These are phyloP conservation scores for Coemansia sp. DNA, from an alignment of 192 early-diverging fungal species.

Conservation along the genomic window DNA sequence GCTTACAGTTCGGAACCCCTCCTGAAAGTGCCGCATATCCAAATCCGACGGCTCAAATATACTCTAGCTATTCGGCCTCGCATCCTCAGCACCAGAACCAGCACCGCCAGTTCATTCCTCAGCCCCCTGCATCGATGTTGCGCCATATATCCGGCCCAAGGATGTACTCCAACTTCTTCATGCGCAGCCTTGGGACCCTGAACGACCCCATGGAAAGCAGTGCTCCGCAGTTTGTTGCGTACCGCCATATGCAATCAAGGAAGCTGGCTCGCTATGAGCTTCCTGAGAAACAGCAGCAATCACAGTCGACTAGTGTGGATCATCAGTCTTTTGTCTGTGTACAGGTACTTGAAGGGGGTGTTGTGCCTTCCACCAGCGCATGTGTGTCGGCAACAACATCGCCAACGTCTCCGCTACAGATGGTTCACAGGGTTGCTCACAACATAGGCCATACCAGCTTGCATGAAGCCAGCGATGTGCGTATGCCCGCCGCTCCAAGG, in stretches of 20 bases:
- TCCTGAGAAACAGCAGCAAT: slow-evolving; percentile 3
- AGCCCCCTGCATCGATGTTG: slow-evolving; percentile 15
- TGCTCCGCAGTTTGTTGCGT: slow-evolving; percentile 41
- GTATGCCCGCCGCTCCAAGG: neutral
- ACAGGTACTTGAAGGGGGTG: neutral
- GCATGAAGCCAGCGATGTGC: neutral
- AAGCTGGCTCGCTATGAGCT: slow-evolving; percentile 37
- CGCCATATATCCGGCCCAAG: slow-evolving; percentile 18
- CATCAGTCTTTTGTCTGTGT: neutral
- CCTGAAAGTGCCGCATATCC: neutral
- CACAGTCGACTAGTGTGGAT: neutral
- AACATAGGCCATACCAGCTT: neutral
- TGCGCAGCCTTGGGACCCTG: slow-evolving; percentile 8
- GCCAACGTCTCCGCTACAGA: slow-evolving; percentile 17
- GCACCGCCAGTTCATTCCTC: slow-evolving; percentile 2
- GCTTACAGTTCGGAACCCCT: slow-evolving; percentile 17
- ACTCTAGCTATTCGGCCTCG: neutral
- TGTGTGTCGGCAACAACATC: neutral
- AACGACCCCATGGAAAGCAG: slow-evolving; percentile 28
- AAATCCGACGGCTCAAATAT: neutral
- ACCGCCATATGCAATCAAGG: slow-evolving; percentile 30
- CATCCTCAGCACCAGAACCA: slow-evolving; percentile 4
- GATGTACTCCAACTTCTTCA: slow-evolving; percentile 7
- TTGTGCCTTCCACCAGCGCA: neutral
- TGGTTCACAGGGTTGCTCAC: slow-evolving; percentile 10